Percentiles rank a stretch among this genome's conserved stretches.
Conservation (phyloP, 1,284 basidiomycete species). For the Rhodotorula sp. region DNA sequence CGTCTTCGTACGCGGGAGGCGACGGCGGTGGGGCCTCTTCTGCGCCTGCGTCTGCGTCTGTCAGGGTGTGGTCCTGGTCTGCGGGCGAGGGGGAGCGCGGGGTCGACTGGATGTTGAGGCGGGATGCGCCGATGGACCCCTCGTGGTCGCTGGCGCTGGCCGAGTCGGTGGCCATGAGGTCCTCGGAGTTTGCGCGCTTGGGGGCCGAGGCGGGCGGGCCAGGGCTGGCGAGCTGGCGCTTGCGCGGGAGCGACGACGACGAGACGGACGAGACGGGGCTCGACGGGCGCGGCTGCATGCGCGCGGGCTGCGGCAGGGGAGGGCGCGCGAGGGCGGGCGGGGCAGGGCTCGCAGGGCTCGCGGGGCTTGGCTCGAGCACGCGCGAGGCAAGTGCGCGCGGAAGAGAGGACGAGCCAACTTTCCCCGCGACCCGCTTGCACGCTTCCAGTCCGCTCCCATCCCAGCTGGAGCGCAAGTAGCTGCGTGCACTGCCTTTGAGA, state of each 20-base stretch:
- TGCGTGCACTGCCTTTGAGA: background rate
- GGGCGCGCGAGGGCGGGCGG: too few relatives aligned
- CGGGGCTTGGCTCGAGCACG: background rate
- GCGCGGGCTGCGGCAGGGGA: too few relatives aligned
- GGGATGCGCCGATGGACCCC: conserved; percentile 37
- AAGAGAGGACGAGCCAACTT: background rate
- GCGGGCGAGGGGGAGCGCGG: conserved; percentile 1
- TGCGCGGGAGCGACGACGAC: conserved; percentile 1
- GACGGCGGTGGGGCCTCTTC: background rate
- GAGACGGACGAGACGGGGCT: background rate
- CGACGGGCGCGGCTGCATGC: background rate
- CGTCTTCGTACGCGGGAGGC: conserved; percentile 12
- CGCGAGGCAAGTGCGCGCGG: background rate
- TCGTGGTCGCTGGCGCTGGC: conserved; percentile 15
- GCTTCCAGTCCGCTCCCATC: background rate
- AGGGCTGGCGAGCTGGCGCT: conserved; percentile 21
- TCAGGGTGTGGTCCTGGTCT: background rate
- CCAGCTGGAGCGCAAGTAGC: too few relatives aligned
- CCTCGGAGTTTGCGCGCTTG: conserved; percentile 35
- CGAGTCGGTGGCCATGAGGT: conserved; percentile 23
- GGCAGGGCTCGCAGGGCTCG: too few relatives aligned
- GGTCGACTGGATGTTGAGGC: conserved; percentile 32
- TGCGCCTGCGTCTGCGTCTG: too few relatives aligned
- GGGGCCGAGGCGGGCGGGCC: conserved; percentile 2
- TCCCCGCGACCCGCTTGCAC: background rate